Conservation (phyloP, 202 grass and related monocot species). For the Dendrocalamus latiflorus region DNA sequence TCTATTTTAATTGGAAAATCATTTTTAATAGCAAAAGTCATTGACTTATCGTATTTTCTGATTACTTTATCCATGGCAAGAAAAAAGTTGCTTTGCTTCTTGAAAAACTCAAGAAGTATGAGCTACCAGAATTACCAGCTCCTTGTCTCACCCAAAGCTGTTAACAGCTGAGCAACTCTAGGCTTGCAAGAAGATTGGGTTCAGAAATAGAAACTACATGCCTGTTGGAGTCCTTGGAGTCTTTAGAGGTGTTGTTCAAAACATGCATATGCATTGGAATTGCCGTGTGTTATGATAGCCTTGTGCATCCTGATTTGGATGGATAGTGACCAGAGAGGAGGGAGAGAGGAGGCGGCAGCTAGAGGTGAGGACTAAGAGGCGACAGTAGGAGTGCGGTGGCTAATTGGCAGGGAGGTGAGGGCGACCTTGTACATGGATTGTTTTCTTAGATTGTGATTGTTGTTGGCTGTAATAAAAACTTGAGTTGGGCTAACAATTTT, state of each 20-base stretch:
- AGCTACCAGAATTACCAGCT: conserved; percentile 78
- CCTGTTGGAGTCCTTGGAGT: conserved; percentile 96
- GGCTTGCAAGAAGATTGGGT: conserved; percentile 97
- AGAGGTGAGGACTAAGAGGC: no score
- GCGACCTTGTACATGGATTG: no score
- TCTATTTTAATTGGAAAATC: neutral
- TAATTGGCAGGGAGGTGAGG: no score
- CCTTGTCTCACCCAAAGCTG: conserved; percentile 84
- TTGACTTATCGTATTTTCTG: neutral
- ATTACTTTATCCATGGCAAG: conserved; percentile 61
- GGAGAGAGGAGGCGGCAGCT: no score
- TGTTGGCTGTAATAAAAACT: no score
- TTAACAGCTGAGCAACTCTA: conserved; percentile 83
- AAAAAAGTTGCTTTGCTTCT: no score
- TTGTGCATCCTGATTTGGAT: no score
- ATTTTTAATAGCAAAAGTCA: neutral
- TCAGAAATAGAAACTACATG: conserved; percentile 92
- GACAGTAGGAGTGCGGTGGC: no score
- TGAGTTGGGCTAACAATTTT: no score
- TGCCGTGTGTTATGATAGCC: no score
- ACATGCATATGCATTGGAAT: conserved; percentile 99
- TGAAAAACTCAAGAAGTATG: conserved; percentile 84
- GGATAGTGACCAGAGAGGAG: no score
- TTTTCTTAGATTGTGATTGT: no score
- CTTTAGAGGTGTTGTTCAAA: conserved; percentile 99